Conservation (phyloP, 352 stramenopile genomes). For the Phytopythium oedochilum region DNA sequence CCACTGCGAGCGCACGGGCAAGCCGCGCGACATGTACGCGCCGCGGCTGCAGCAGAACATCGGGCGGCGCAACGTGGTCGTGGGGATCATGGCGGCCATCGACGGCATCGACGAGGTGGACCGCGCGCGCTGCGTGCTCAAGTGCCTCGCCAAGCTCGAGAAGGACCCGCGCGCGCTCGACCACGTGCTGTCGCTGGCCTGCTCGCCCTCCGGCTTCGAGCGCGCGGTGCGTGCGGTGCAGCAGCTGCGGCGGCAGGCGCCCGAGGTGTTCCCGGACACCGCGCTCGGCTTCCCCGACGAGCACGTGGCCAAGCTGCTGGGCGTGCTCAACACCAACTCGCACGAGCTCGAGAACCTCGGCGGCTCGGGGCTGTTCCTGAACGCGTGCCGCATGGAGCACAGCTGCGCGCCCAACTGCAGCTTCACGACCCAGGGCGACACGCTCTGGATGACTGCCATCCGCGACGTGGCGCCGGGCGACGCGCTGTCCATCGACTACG, state of each 20-base stretch:
- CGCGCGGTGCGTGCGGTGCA: slow-evolving; percentile 31
- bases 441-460: slow-evolving; percentile 78
- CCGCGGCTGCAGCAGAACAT: slow-evolving; percentile 32
- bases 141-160: slow-evolving; percentile 59
- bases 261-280: slow-evolving; percentile 41
- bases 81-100: slow-evolving; percentile 46
- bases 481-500: slow-evolving; percentile 73
- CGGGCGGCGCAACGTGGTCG: slow-evolving; percentile 41
- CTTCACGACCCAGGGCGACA: slow-evolving; percentile 65
- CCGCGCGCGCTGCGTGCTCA: slow-evolving; percentile 63
- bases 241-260: slow-evolving; percentile 33
- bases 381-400: slow-evolving; percentile 71
- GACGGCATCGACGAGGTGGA: slow-evolving; percentile 69
- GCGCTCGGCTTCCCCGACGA: slow-evolving; percentile 36
- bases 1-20: slow-evolving; percentile 25
- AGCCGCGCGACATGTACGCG: slow-evolving; percentile 36
- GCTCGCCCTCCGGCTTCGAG: slow-evolving; percentile 27
- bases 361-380: slow-evolving; percentile 67
- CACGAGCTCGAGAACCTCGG: slow-evolving; percentile 72
- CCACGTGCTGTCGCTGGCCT: slow-evolving; percentile 39
- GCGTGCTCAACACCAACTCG: slow-evolving; percentile 71
- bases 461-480: slow-evolving; percentile 52
- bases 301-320: slow-evolving; percentile 61
- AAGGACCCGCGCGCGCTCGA: slow-evolving; percentile 35
- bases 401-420: slow-evolving; percentile 66